phyloP scores from a whole-genome alignment of 768 basidiomycete genomes.

The Pleurotus tuoliensis region DNA sequence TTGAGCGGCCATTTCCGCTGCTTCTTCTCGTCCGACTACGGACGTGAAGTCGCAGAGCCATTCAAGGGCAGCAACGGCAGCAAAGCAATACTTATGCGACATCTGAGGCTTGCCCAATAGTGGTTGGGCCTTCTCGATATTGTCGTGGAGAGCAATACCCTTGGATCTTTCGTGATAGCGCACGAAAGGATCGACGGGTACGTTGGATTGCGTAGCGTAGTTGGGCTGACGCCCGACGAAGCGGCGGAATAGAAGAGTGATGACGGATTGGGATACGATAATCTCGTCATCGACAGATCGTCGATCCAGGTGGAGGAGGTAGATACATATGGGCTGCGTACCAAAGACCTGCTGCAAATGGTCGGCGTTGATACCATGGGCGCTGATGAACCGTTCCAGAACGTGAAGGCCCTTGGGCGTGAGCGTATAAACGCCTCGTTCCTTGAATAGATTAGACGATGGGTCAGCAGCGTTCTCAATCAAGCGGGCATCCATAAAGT shows the following conservation, averaged over 20 bases:
- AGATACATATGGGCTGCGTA: conserved; percentile 94
- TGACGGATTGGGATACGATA: conserved; percentile 89
- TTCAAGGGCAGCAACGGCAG: conserved; percentile 84
- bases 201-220: conserved; percentile 48
- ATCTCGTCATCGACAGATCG: conserved; percentile 94
- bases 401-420: conserved; percentile 98
- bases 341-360: conserved; percentile 87
- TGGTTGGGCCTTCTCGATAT: conserved; percentile 62
- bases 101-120: conserved; percentile 43
- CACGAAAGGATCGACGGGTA: conserved; percentile 56
- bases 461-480: conserved; percentile 97
- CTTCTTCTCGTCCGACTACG: conserved; percentile 92
- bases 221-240: conserved; percentile 89
- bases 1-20: conserved; percentile 96
- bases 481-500: conserved; percentile 98
- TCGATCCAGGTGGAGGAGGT: conserved; percentile 94
- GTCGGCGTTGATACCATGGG: conserved; percentile 97
- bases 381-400: conserved; percentile 98
- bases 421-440: conserved; percentile 91
- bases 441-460: conserved; percentile 88
- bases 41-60: conserved; percentile 99
- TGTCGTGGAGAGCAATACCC: conserved; percentile 67
- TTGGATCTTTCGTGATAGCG: conserved; percentile 79
- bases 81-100: conserved; percentile 71
- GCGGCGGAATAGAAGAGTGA: conserved; percentile 93